Percentiles rank a stretch among this genome's conserved stretches.
Conservation (phyloP, 1,139 yeast genomes). For the Martiniozyma asiatica region DNA sequence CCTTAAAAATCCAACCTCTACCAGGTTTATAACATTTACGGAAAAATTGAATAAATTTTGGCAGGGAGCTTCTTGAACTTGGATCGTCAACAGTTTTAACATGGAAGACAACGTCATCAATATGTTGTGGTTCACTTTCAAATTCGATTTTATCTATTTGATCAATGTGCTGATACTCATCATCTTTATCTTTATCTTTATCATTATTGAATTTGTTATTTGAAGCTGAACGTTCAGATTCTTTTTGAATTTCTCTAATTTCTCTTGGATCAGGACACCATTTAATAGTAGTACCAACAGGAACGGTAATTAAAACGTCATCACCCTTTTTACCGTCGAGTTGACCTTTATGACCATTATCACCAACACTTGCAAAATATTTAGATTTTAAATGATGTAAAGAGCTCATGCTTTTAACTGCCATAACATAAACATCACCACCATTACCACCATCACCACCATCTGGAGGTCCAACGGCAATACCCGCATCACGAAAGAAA, state of each 20-base stretch:
- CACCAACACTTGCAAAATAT: conserved; percentile 65
- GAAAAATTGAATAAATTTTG: conserved; percentile 40
- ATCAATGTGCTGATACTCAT: too few species aligned
- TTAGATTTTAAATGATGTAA: conserved; percentile 56
- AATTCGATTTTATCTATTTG: too few species aligned
- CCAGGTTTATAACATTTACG: conserved; percentile 55
- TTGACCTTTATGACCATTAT: conserved; percentile 60
- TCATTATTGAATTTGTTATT: too few species aligned
- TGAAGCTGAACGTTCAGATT: too few species aligned
- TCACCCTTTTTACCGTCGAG: conserved; percentile 76
- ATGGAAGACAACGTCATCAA: conserved; percentile 16
- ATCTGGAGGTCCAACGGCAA: conserved; percentile 87
- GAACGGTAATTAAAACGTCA: conserved; percentile 72
- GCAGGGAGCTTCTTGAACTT: conserved; percentile 15
- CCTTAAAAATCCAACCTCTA: conserved; percentile 80
- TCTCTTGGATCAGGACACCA: conserved; percentile 74
- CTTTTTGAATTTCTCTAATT: conserved; percentile 25
- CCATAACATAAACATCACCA: conserved; percentile 75
- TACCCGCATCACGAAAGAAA: conserved; percentile 74
- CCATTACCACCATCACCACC: conserved; percentile 98
- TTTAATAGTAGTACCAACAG: conserved; percentile 76
- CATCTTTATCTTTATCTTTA: too few species aligned
- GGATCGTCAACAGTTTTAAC: conserved; percentile 16
- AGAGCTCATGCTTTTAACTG: conserved; percentile 58
- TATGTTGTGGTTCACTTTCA: too few species aligned